Conservation (phyloP, 2,329 filamentous ascomycete genomes). For the Paraphaeosphaeria sporulosa region DNA sequence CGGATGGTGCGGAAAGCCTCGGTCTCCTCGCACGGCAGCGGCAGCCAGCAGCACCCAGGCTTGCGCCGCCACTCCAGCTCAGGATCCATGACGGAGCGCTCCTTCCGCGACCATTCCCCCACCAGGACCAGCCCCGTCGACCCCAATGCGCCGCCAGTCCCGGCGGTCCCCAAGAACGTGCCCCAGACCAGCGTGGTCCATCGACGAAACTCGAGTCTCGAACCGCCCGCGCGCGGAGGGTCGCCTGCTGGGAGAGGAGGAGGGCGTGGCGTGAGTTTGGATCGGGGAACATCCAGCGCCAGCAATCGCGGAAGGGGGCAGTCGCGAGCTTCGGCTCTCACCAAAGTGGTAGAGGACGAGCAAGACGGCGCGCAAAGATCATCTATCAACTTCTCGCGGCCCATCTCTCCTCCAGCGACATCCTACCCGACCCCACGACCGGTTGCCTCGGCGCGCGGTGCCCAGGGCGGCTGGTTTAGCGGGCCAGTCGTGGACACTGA, state of each 20-base stretch:
- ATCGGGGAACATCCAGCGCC: constrained; percentile 39
- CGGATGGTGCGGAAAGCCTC: constrained; percentile 79
- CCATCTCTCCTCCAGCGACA: constrained; percentile 57
- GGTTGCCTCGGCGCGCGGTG: constrained; percentile 21
- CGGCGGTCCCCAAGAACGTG: constrained; percentile 68
- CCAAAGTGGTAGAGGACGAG: constrained; percentile 54
- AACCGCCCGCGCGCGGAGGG: constrained; percentile 56
- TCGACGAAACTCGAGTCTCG: constrained; percentile 58
- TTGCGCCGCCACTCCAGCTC: constrained; percentile 66
- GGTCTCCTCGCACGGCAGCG: constrained; percentile 69
- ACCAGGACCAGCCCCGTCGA: constrained; percentile 38
- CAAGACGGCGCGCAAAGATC: constrained; percentile 52
- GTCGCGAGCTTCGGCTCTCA: constrained; percentile 42
- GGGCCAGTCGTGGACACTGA: constrained; percentile 46
- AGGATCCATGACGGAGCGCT: constrained; percentile 86
- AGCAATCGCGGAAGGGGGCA: constrained; percentile 33
- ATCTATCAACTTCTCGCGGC: constrained; percentile 63
- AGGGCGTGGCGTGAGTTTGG: constrained; percentile 51
- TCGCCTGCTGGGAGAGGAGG: constrained; percentile 52
- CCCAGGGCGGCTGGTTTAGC: constrained; percentile 49
- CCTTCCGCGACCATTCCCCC: constrained; percentile 78
- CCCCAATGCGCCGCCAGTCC: constrained; percentile 74
- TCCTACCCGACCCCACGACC: constrained; percentile 20
- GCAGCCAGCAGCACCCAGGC: constrained; percentile 42
- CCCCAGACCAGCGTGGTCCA: constrained; percentile 36